Evolutionary conservation across 2,329 filamentous ascomycete species (phyloP), one percentile per base, ranked within the genome.

Genomic region (Trichoderma simmonsii): DNA sequence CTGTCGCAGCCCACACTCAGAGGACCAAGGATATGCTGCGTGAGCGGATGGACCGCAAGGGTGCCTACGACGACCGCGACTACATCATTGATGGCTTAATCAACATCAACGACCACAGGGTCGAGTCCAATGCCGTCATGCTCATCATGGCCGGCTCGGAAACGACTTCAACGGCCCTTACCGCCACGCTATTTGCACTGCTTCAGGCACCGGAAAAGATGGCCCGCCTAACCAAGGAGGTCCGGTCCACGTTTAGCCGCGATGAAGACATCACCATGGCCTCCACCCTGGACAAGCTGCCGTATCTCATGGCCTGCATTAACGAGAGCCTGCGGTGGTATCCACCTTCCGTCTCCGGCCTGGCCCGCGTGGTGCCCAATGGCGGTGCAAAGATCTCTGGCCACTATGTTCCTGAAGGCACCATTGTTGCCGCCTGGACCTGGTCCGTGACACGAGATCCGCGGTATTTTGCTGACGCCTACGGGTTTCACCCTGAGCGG

Each of bases 221-320:
- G 9, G 28, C 76, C 5, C 82, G 77, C 63, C 67, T 85, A 18
- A 77, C 77, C 4, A 28, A 77, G 0, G 85, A 87, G 74, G 65
- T 77, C 2, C 71, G 75, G 6, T 63, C 65, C 11, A 15, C 61
- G 4, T 75, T 75, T 34, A 7, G 24, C 4, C 21, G 12, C 6
- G 72, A 72, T 21, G 39, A 73, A 1, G 74, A 75, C 4, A 76
- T 77, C 24, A 71, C 61, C n/a, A n/a, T 76, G 2, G 36, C 36
- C 36, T 21, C 32, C 3, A 71, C 48, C 12, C 71, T 74, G 15
- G 39, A 73, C 11, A 30, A 71, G 6, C 57, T 76, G 2, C 15
- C 82, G 0, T 88, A 86, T 73, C 79, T 89, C 5, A 83, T 85
- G 73, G 86, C 86, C 0, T 83, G 84, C 9, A 82, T 88, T 54